These are phyloP conservation scores for Elsinoe necatrix DNA, from an alignment of 2,329 filamentous ascomycete species.

Conservation along the genomic window DNA sequence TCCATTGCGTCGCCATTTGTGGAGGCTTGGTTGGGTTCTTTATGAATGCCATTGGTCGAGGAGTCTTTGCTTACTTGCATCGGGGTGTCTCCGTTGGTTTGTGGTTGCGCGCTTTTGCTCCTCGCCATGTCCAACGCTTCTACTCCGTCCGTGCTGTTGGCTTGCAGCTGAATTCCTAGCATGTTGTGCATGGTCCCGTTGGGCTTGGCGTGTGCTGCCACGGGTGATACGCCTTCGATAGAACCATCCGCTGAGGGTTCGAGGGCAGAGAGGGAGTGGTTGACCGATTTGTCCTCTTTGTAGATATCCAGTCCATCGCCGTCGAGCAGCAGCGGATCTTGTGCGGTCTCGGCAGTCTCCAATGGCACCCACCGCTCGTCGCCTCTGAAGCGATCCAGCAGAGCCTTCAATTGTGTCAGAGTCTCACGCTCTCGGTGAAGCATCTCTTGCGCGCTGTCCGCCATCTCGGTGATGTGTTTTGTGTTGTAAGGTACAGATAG, in stretches of 20 bases:
- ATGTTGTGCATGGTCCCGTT: not conserved
- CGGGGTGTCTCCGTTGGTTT: slow-evolving; percentile 12
- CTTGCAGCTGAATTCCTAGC: slow-evolving; percentile 2
- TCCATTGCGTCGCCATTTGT: not conserved
- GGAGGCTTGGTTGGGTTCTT: not conserved
- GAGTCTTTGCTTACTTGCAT: slow-evolving; percentile 10
- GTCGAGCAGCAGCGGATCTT: slow-evolving; percentile 36
- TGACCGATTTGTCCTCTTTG: slow-evolving; percentile 10
- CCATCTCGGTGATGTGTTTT: slow-evolving; percentile 62
- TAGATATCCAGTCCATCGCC: not conserved
- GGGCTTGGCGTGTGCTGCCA: not conserved
- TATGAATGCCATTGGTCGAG: slow-evolving; percentile 1
- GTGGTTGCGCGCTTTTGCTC: not conserved
- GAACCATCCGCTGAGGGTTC: not conserved
- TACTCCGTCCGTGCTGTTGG: slow-evolving; percentile 23
- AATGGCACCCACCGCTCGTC: slow-evolving; percentile 60
- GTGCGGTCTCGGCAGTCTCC: slow-evolving; percentile 43
- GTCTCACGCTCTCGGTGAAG: slow-evolving; percentile 67
- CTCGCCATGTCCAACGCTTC: slow-evolving; percentile 21
- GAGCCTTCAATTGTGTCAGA: slow-evolving; percentile 64
- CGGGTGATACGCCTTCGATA: not conserved
- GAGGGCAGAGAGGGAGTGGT: not conserved
- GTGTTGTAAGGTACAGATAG: slow-evolving; percentile 67
- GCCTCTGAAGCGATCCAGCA: slow-evolving; percentile 65
- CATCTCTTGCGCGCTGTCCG: slow-evolving; percentile 59